Base-by-base conservation (phyloP, 1,139 yeast species). In the Debaryomyces coudertii region DNA sequence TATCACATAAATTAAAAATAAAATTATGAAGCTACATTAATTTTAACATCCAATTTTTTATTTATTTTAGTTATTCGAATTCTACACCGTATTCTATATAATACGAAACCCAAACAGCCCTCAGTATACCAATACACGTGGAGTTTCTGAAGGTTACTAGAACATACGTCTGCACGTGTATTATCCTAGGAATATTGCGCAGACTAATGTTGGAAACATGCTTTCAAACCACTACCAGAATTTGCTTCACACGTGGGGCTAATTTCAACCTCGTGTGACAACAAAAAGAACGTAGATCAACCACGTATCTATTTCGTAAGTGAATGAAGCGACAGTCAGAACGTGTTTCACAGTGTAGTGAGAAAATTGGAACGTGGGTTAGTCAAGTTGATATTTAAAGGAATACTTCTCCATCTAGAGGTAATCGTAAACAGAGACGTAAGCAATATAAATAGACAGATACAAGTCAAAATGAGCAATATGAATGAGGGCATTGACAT, bases 181-280 rank as follows among this genome's bases (percentile, higher is more conserved):
- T n/a, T 9, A 9, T 9, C 8, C 11, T 3, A 4, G 12, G 28
- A 9, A 9, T n/a, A 4, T 9, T 8, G 12, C 12, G 12, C 11
- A 25, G 8, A 9, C 3, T 8, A 8, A 18, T 33, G 14, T 18
- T 4, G 11, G 23, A 18, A 33, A 11, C 24, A 33, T 15, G n/a
- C 24, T 12, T 11, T n/a, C 20, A 31, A 33, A 7, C 28, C 8
- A 25, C 12, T 7, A 3, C 8, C 5, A 20, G 11, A 20, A 35
- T n/a, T 3, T 35, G 11, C 27, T 23, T 20, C 33, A 38, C 41
- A 38, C 41, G 41, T 38, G 41, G 41, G 41, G 18, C 14, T 38
- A 28, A 38, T 38, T 38, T 33, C 27, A 18, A 28, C 41, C 41
- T 38, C 41, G 41, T 38, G 41, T 38, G 41, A 38, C 41, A 38